phyloP scores from a whole-genome alignment of 23 red algal genomes.

The Gracilaria vermiculophylla region DNA sequence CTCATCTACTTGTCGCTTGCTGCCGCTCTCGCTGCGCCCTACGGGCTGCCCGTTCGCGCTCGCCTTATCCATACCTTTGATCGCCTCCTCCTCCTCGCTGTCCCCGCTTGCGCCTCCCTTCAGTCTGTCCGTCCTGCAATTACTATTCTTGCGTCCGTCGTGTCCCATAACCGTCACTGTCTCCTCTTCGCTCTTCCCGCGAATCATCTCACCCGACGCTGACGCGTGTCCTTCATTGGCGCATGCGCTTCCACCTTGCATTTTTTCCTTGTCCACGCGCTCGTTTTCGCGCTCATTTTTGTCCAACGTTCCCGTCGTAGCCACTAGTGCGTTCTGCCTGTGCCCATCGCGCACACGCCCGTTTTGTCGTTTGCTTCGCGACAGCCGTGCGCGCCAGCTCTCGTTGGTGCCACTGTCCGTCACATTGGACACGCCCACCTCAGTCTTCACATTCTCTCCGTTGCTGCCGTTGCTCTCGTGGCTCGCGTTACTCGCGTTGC shows the following conservation, averaged over 20 bases:
- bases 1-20: too few species aligned
- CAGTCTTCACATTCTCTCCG: background rate
- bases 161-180: background rate
- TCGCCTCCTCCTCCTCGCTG: background rate
- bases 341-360: background rate
- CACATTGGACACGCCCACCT: background rate
- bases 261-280: background rate
- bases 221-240: background rate
- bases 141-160: background rate
- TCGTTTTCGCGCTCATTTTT: background rate
- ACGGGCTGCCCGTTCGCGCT: background rate
- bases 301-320: background rate
- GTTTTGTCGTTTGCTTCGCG: background rate
- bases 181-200: background rate
- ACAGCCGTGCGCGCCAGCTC: background rate
- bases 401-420: background rate
- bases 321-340: background rate
- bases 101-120: background rate
- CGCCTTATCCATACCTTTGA: background rate
- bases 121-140: background rate
- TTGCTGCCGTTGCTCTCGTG: background rate
- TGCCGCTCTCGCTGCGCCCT: background rate
- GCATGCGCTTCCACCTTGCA: background rate
- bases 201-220: background rate
- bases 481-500: too few species aligned